Evolutionary conservation across 805 yeast species (phyloP).

Genomic region (Suhomyces tanzawaensis): DNA sequence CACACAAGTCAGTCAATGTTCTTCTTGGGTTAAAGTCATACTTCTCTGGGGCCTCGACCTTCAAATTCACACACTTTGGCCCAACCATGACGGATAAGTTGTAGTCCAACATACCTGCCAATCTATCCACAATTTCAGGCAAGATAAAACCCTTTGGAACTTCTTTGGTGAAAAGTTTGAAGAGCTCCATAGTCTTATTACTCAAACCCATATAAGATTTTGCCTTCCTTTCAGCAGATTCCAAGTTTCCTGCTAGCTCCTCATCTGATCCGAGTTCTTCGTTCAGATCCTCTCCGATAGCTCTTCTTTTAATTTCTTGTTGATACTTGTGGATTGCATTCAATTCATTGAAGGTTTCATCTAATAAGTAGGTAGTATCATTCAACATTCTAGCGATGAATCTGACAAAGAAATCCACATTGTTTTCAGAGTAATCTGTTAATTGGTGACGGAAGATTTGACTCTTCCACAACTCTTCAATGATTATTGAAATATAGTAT

Average conservation of each 20-base stretch:
- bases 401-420: slow-evolving; percentile 82
- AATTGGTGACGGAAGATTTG: slow-evolving; percentile 68
- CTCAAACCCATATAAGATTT: slow-evolving; percentile 78
- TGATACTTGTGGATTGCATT: slow-evolving; percentile 75
- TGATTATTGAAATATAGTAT: slow-evolving; percentile 77
- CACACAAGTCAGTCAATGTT: slow-evolving; percentile 64
- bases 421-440: slow-evolving; percentile 58
- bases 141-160: slow-evolving; percentile 84
- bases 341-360: slow-evolving; percentile 82
- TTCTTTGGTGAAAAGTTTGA: slow-evolving; percentile 78
- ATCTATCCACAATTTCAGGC: slow-evolving; percentile 86
- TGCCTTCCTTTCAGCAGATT: slow-evolving; percentile 71
- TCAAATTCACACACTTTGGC: slow-evolving; percentile 85
- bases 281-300: slow-evolving; percentile 26
- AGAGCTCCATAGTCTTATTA: slow-evolving; percentile 75
- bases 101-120: slow-evolving; percentile 94
- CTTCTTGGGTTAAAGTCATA: slow-evolving; percentile 80
- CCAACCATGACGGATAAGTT: slow-evolving; percentile 92
- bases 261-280: slow-evolving; percentile 53
- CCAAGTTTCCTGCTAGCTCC: slow-evolving; percentile 57
- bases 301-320: slow-evolving; percentile 55
- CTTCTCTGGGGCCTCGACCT: slow-evolving; percentile 78
- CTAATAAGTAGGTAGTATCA: slow-evolving; percentile 87
- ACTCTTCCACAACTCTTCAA: slow-evolving; percentile 81
- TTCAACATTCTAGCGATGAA: slow-evolving; percentile 94